These are phyloP conservation scores for Aspergillus ellipticus DNA, from an alignment of 495 filamentous ascomycete genomes.

Conservation along the genomic window DNA sequence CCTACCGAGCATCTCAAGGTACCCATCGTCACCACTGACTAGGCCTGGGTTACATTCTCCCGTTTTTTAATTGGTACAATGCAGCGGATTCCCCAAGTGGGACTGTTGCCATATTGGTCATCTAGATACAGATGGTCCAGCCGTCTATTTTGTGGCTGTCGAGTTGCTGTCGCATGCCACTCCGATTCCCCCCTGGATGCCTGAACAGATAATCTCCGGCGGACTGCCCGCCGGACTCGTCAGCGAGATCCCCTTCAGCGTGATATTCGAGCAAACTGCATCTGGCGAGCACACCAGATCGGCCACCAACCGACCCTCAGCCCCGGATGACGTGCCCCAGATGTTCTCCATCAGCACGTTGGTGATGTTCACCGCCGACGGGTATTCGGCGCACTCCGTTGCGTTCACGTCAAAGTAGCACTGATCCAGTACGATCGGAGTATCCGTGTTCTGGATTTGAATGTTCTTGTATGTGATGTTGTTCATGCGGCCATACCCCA, in stretches of 20 bases:
- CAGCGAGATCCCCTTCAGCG: conserved; percentile 48
- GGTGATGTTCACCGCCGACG: conserved; percentile 52
- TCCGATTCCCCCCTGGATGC: conserved; percentile 48
- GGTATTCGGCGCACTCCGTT: conserved; percentile 45
- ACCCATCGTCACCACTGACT: background rate
- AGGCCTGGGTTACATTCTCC: background rate
- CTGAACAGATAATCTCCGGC: conserved; percentile 49
- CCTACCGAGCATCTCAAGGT: background rate
- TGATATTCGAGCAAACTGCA: conserved; percentile 51
- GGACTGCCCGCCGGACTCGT: conserved; percentile 44
- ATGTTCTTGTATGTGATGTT: conserved; percentile 59
- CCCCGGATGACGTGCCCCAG: conserved; percentile 49
- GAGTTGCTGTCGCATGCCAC: conserved; percentile 30
- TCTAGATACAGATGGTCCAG: too few relatives aligned
- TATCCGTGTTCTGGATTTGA: conserved; percentile 51
- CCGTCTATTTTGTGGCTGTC: background rate
- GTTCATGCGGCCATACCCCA: conserved; percentile 55
- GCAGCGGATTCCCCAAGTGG: too few relatives aligned
- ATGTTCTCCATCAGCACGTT: conserved; percentile 54
- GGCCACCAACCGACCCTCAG: conserved; percentile 45
- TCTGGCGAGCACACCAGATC: conserved; percentile 51
- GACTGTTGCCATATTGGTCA: background rate
- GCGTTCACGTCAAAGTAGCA: conserved; percentile 57
- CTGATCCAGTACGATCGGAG: conserved; percentile 51
- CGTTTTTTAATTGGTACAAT: background rate